phyloP scores from a whole-genome alignment of 805 yeast species.

The Zygotorulaspora danielsina region DNA sequence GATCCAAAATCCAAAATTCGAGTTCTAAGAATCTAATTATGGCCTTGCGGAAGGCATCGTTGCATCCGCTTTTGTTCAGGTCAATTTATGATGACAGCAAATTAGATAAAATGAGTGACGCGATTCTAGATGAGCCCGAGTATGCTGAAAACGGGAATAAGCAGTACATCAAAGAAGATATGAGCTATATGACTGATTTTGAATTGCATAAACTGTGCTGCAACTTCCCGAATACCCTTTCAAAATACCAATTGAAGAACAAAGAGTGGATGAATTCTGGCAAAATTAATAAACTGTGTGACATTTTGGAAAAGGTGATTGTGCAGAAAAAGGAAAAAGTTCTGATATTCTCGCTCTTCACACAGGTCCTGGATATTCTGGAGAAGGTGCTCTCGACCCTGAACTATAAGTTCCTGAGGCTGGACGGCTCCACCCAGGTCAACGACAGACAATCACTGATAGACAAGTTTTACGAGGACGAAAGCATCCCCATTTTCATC shows the following conservation, averaged over 20 bases:
- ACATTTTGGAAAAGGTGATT: conserved; percentile 55
- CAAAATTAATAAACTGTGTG: conserved; percentile 56
- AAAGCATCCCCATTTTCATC: conserved; percentile 76
- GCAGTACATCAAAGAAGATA: conserved; percentile 80
- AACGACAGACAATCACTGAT: conserved; percentile 89
- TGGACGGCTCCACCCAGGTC: conserved; percentile 93
- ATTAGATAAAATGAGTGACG: conserved; percentile 64
- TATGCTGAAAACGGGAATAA: conserved; percentile 69
- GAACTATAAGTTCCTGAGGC: conserved; percentile 67
- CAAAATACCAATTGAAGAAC: conserved; percentile 48
- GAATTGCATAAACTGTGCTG: conserved; percentile 75
- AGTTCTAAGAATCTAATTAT: conserved; percentile 64
- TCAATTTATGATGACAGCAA: conserved; percentile 51
- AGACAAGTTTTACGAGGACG: conserved; percentile 81
- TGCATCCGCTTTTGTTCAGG: conserved; percentile 88
- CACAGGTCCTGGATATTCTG: conserved; percentile 84
- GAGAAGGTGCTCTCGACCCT: conserved; percentile 66
- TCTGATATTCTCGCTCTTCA: conserved; percentile 83
- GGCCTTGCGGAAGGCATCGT: conserved; percentile 85
- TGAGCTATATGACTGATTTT: conserved; percentile 90
- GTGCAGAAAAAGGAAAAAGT: conserved; percentile 55
- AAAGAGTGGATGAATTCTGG: conserved; percentile 65
- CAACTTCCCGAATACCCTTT: conserved; percentile 64
- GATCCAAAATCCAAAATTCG: conserved; percentile 36
- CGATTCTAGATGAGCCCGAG: conserved; percentile 74